Base-by-base conservation (phyloP, 768 basidiomycete species). In the Cyclocybe cylindracea region DNA sequence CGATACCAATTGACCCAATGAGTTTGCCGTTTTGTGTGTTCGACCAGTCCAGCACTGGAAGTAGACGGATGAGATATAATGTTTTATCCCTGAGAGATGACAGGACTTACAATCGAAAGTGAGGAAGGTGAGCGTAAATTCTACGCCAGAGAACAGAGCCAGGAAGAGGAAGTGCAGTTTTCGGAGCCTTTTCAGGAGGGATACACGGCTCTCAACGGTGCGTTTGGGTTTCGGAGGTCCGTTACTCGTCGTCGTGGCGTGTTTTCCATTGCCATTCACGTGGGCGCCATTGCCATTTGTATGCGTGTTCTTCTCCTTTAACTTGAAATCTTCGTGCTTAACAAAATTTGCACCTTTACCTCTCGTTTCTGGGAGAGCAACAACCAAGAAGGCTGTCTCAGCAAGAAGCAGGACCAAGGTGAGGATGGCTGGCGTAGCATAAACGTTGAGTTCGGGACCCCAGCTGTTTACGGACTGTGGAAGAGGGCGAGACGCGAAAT, bases 111-210 rank as follows among this genome's bases (percentile, higher is more conserved):
- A 69, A 66, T 93, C 91, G 61, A 92, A 94, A 2, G 90, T 97
- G 42, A 98, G 75, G 78, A 98, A 98, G 0, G 94, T 96, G 16
- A 99, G 76, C 0, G 96, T 99, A 69, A 98, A 98, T 66, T 99
- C 96, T 44, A 97, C 83, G 10, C 95, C 96, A 2, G 95, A 95
- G 70, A 99, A 98, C 44, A 96, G 66, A 46, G 87, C 82, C 53
- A 98, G 73, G 75, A 98, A 99, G 41, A 86, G 68, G 66, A 94
- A 88, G 66, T 98, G 95, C 11, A 91, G 66, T 39, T 72, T 69
- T 36, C 87, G 84, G 39, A 95, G 74, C 7, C 74, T 65, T 58
- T 73, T 77, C 45, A 98, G 79, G 19, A 78, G 64, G 18, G 63
- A 54, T 48, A 92, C 69, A 33, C 91, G 81, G 48, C 81, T 70